Base-by-base conservation (phyloP, 2,329 filamentous ascomycete genomes). In the Botrytis byssoidea region DNA sequence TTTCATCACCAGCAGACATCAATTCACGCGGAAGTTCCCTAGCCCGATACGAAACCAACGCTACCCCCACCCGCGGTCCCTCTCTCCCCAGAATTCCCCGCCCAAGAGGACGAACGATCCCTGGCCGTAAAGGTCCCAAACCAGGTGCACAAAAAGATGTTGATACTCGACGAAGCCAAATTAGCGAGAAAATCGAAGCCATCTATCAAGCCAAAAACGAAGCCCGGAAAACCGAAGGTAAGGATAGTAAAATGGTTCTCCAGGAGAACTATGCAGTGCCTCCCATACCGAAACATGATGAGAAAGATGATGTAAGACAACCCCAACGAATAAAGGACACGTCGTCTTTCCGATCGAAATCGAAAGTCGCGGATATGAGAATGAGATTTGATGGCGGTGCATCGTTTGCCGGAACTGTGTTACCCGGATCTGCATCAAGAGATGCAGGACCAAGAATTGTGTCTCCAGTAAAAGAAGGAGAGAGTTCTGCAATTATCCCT, bases 331-430 rank as follows among this genome's bases (percentile, higher is more conserved):
- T 73, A 8, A 69, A 69, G 18, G 71, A 69, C 32, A 61, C 51
- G 10, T 60, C 64, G 8, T 73, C 42, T 10, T 73, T 73, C 42
- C 51, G 64, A 16, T 73, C 71, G 9, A 73, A 59, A 25, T 73
- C 71, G 1, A 79, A 75, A 63, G 77, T 79, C 22, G 72, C 75
- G n/a, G 77, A 75, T 60, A 78, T 78, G 74, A 79, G 72, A 44
- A 77, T 71, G 59, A 44, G 75, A 14, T 80, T 80, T 67, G 78
- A 80, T 44, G 72, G 60, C 18, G 68, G 63, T n/a, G 64, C 68
- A 14, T 51, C 59, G 22, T 60, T 73, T 64, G 66, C 63, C 64
- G 71, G 64, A 9, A 42, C 29, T 20, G 42, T 73, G 0, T 44
- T 69, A 2, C 70, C 61, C 4, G 16, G 64, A 3, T 44, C 64